Conservation (phyloP, 805 yeast species). For the Scheffersomyces ergatensis region DNA sequence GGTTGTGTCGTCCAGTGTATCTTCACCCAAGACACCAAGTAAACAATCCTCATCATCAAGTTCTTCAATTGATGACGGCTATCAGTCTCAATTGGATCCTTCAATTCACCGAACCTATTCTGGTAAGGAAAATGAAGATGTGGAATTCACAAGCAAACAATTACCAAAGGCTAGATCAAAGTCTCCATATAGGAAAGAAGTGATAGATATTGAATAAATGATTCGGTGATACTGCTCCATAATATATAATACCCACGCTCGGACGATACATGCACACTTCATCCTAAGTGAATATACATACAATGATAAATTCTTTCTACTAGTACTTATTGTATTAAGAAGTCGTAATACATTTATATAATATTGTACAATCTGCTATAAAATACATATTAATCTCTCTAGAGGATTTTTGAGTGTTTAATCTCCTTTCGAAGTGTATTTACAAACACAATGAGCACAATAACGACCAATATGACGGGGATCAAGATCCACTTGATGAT, state of each 20-base stretch:
- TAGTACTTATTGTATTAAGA: no score
- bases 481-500: slow-evolving; percentile 39
- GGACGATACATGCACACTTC: no score
- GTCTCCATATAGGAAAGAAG: slow-evolving; percentile 7
- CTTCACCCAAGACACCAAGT: neutral
- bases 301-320: no score
- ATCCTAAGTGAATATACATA: no score
- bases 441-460: slow-evolving; percentile 44
- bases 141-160: neutral
- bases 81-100: neutral
- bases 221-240: no score
- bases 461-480: slow-evolving; percentile 37
- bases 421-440: slow-evolving; percentile 60
- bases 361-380: no score
- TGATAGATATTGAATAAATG: neutral
- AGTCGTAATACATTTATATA: no score
- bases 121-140: neutral
- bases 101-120: no score
- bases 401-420: slow-evolving; percentile 52
- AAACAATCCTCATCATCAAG: neutral
- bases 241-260: no score
- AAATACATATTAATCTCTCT: no score
- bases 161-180: neutral
- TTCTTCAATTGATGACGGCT: neutral
- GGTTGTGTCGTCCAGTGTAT: neutral